Percentiles rank a stretch among this genome's conserved stretches.
Conservation (phyloP, 2,329 filamentous ascomycete species). For the Fusarium napiforme region DNA sequence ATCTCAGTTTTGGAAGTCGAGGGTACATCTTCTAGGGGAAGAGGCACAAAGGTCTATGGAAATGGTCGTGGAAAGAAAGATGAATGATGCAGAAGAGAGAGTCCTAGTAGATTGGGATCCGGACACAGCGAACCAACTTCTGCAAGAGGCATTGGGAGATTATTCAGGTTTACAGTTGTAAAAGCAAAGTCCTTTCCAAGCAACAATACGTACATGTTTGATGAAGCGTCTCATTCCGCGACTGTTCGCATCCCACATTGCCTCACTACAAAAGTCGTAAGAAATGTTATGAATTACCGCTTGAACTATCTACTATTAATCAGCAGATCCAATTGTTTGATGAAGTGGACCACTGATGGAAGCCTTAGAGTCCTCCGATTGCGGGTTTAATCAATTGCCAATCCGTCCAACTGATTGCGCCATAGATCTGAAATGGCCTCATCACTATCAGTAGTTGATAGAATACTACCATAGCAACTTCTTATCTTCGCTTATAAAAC, state of each 20-base stretch:
- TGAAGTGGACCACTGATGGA: not conserved
- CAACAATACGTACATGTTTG: not conserved
- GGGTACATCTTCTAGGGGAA: not conserved
- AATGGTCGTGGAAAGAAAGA: not conserved
- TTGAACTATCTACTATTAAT: not conserved
- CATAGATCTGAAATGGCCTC: conserved; percentile 37
- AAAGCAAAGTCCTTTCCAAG: not conserved
- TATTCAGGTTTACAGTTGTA: not conserved
- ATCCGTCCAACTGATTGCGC: conserved; percentile 35
- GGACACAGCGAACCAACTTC: not conserved
- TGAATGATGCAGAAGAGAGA: not conserved
- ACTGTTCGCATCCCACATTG: not conserved
- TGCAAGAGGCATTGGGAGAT: not conserved
- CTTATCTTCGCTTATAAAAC: not conserved
- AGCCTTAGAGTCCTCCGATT: not conserved
- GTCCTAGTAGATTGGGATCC: not conserved
- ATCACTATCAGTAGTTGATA: not conserved
- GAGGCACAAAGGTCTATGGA: not conserved
- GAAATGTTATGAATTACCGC: not conserved
- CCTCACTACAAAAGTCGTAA: not conserved
- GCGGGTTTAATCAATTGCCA: conserved; percentile 27
- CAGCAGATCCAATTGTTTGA: not conserved
- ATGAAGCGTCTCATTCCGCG: not conserved
- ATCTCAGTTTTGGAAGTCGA: not conserved
- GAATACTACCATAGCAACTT: not conserved